Base-by-base conservation (phyloP, 192 early-diverging fungal genomes). In the Coemansia pectinata region DNA sequence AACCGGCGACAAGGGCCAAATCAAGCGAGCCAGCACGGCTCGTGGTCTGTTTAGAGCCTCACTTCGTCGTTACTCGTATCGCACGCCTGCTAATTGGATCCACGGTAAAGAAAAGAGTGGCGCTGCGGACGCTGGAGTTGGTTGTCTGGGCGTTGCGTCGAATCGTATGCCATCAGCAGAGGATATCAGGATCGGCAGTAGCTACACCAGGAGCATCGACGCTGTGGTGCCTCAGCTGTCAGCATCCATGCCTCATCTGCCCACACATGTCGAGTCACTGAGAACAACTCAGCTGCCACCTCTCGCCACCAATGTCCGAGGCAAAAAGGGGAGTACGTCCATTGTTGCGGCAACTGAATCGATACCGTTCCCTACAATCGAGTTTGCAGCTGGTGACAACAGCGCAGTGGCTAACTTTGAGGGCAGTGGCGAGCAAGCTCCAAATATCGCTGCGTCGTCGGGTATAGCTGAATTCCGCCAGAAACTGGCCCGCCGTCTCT, bases 181-280 rank as follows among this genome's bases (percentile, higher is more conserved):
- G 15, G 59, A 61, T 23, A 12, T 61, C 19, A 31, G 59, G n/a
- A 40, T 21, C 9, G 19, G 27, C 9, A 23, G 4, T 23, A 34
- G 59, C 8, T 61, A 23, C 25, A 40, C 59, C 11, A 21, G 55
- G 55, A 58, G 59, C 6, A 40, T 61, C 19, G 59, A 61, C n/a
- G 44, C 67, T n/a, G 42, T 31, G 39, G 42, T 39, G 33, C 9
- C 33, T 50, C 59, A 61, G 57, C 70, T 60, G 23, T 73, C 71
- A 33, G 59, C 44, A 12, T 73, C 71, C 4, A 73, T 73, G 71
- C 71, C 71, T 4, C 42, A 73, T 25, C 65, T 73, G 47, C 50
- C 60, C 15, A 45, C 62, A 3, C 41, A n/a, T 12, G 42, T 29
- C 12, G 62, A 63, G 41, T 25, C 42, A 23, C 12, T 63, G 19